Conservation (phyloP, 2,329 filamentous ascomycete genomes). For the Falciphora oryzae region DNA sequence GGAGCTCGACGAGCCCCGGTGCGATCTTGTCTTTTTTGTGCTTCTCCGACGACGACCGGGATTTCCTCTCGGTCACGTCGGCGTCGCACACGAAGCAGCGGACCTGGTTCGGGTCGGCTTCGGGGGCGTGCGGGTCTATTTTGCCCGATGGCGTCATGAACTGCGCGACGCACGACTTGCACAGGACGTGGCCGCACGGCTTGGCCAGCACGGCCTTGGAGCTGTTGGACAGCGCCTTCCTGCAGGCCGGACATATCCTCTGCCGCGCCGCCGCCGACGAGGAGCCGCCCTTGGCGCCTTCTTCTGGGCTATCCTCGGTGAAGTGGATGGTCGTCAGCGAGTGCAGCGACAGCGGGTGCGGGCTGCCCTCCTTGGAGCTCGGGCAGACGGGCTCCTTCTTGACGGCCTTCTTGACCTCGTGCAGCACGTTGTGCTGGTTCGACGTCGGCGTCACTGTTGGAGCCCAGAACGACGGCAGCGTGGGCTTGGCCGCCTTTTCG, state of each 20-base stretch:
- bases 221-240: conserved; percentile 74
- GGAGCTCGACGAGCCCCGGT: conserved; percentile 71
- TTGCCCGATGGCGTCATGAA: conserved; percentile 63
- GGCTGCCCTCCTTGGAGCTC: conserved; percentile 57
- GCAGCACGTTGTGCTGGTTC: conserved; percentile 50
- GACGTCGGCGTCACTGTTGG: conserved; percentile 72
- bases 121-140: conserved; percentile 56
- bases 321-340: conserved; percentile 72
- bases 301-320: conserved; percentile 50
- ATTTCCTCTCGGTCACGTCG: conserved; percentile 54
- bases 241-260: conserved; percentile 73
- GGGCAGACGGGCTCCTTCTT: conserved; percentile 74
- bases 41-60: conserved; percentile 14
- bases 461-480: conserved; percentile 87
- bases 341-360: conserved; percentile 74
- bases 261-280: conserved; percentile 27
- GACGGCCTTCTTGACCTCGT: conserved; percentile 50
- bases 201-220: conserved; percentile 78
- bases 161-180: conserved; percentile 74
- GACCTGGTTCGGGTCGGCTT: conserved; percentile 37
- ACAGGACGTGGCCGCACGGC: conserved; percentile 88
- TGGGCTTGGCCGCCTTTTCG: conserved; percentile 63
- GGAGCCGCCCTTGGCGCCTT: neutral
- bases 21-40: conserved; percentile 52
- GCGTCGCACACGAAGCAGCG: conserved; percentile 84